Percentiles rank a stretch among this genome's conserved stretches.
Evolutionary conservation across 2,329 filamentous ascomycete species (phyloP).

Genomic region (Ophiosphaerella herpotricha): DNA sequence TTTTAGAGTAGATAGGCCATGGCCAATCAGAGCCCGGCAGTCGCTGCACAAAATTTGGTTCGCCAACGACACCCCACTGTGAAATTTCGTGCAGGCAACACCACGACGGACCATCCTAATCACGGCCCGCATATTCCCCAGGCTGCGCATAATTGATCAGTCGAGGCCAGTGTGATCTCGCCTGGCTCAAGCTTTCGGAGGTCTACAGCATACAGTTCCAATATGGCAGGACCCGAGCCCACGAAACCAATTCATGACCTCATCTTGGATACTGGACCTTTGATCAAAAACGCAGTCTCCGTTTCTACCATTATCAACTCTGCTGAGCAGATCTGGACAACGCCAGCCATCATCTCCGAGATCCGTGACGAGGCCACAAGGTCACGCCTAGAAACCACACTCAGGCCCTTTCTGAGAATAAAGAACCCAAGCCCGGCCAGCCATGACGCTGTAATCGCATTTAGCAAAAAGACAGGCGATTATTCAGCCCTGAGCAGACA

Average conservation of each 20-base stretch:
- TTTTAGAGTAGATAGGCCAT: neutral
- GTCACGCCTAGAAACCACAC: conserved; percentile 77
- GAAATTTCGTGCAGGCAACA: conserved; percentile 13
- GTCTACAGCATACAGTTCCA: neutral
- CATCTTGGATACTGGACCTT: conserved; percentile 86
- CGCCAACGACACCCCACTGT: conserved; percentile 8
- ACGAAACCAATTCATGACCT: conserved; percentile 78
- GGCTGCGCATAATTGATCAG: too few relatives aligned
- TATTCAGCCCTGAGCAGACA: conserved; percentile 83
- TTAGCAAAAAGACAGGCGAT: conserved; percentile 89
- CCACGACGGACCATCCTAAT: neutral
- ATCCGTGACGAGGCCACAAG: conserved; percentile 84
- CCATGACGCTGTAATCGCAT: conserved; percentile 78
- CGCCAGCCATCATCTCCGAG: conserved; percentile 83
- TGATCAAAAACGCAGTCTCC: conserved; percentile 90
- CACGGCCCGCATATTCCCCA: too few relatives aligned
- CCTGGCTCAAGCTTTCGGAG: neutral
- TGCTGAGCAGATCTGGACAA: conserved; percentile 68
- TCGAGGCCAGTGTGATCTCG: too few relatives aligned
- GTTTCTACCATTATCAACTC: conserved; percentile 80
- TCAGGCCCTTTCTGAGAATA: conserved; percentile 82
- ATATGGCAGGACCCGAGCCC: conserved; percentile 29
- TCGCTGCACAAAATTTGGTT: neutral
- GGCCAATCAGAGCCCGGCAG: conserved; percentile 3
- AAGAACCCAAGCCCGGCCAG: conserved; percentile 76